Percentiles rank a stretch among this genome's conserved stretches.
These are phyloP conservation scores for Picea engelmannii DNA, from an alignment of 83 land plant genomes.

Conservation along the genomic window DNA sequence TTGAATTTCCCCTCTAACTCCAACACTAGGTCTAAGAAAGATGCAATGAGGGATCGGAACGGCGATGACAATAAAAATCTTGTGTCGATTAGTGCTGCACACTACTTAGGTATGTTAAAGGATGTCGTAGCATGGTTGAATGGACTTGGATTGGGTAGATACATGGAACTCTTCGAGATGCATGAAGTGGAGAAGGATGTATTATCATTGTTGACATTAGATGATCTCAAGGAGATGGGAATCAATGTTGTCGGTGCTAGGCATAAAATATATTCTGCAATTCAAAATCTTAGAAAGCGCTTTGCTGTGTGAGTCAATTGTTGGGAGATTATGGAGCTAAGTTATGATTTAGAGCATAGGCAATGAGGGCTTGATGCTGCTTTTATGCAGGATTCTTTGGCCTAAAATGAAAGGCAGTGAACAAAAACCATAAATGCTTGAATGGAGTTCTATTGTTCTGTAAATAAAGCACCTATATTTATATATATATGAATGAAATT, in stretches of 20 bases:
- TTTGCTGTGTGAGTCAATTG: slow-evolving; percentile 15
- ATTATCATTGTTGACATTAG: slow-evolving; percentile 27
- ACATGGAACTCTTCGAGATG: slow-evolving; percentile 23
- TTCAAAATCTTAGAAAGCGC: slow-evolving; percentile 53
- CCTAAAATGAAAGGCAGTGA: too few species aligned
- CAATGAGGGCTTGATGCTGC: too few species aligned
- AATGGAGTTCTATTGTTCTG: too few species aligned
- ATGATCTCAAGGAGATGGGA: slow-evolving; percentile 36
- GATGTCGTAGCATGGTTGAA: slow-evolving; percentile 21
- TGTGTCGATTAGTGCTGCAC: neutral
- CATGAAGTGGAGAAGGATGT: slow-evolving; percentile 35
- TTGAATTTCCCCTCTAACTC: neutral
- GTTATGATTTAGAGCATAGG: too few species aligned
- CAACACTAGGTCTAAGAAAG: slow-evolving; percentile 2
- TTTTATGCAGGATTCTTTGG: too few species aligned
- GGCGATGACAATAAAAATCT: slow-evolving; percentile 4
- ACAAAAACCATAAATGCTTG: too few species aligned
- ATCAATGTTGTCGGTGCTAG: slow-evolving; percentile 75
- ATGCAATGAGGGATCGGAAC: neutral
- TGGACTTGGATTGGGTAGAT: slow-evolving; percentile 31
- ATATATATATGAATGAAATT: too few species aligned
- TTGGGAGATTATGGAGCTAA: too few species aligned
- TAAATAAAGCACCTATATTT: too few species aligned
- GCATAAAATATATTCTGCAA: slow-evolving; percentile 61
- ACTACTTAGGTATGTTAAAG: slow-evolving; percentile 5